Evolutionary conservation across 345 rosid genomes (phyloP).

Genomic region (Lepidium didymum): DNA sequence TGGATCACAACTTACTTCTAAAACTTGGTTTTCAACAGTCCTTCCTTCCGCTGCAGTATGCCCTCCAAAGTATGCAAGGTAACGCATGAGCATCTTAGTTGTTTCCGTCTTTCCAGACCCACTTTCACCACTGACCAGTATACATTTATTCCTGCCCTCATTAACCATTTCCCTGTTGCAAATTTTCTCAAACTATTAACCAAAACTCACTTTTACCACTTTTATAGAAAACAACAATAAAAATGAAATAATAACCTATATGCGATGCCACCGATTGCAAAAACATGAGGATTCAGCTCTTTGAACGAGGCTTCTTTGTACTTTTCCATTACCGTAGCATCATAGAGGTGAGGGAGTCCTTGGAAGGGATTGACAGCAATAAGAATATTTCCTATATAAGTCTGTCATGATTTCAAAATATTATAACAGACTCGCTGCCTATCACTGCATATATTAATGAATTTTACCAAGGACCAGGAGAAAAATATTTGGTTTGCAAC

Average conservation of each 20-base stretch:
- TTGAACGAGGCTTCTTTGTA: slow-evolving; percentile 58
- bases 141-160: slow-evolving; percentile 70
- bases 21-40: slow-evolving; percentile 70
- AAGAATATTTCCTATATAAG: slow-evolving; percentile 85
- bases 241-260: slow-evolving; percentile 44
- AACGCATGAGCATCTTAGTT: slow-evolving; percentile 89
- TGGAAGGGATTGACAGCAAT: slow-evolving; percentile 92
- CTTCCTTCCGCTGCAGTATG: slow-evolving; percentile 53
- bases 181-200: slow-evolving; percentile 9
- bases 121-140: slow-evolving; percentile 93
- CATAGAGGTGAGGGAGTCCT: slow-evolving; percentile 54
- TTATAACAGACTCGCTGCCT: too few species aligned
- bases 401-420: slow-evolving; percentile 57
- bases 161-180: slow-evolving; percentile 68
- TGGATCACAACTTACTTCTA: slow-evolving; percentile 53
- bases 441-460: slow-evolving; percentile 16
- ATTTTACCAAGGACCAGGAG: slow-evolving; percentile 21
- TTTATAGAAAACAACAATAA: not conserved
- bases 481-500: slow-evolving; percentile 10
- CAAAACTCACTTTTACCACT: not conserved
- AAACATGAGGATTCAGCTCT: slow-evolving; percentile 68
- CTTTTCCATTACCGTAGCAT: slow-evolving; percentile 45
- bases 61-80: slow-evolving; percentile 85
- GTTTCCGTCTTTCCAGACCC: slow-evolving; percentile 98
- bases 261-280: slow-evolving; percentile 75